Evolutionary conservation across 2,329 filamentous ascomycete species (phyloP).

Genomic region (Neurospora sp.): DNA sequence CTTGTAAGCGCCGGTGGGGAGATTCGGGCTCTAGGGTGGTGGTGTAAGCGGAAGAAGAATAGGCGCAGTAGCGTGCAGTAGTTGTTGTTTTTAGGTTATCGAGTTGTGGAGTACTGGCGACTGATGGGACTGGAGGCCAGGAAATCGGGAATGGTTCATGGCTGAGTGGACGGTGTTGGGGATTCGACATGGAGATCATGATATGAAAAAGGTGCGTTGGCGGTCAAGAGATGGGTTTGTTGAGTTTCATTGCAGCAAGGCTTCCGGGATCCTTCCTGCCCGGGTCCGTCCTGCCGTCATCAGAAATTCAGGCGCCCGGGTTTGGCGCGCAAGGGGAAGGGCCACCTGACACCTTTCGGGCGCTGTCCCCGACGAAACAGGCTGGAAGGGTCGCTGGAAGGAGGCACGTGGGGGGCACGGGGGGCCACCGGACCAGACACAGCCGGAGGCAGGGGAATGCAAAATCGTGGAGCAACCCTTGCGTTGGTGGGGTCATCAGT

Average conservation of each 20-base stretch:
- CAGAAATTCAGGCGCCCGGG: neutral
- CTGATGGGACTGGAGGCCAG: neutral
- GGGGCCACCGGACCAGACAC: neutral
- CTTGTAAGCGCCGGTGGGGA: neutral
- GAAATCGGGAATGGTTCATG: neutral
- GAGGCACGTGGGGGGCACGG: neutral
- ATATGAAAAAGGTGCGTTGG: neutral
- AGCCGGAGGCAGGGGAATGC: neutral
- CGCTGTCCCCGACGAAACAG: neutral
- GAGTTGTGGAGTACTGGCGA: neutral
- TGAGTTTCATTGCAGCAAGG: neutral
- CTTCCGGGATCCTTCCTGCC: neutral
- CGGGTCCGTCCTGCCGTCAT: neutral
- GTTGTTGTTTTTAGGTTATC: neutral
- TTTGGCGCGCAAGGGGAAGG: slow-evolving; percentile 1
- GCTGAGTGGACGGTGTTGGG: neutral
- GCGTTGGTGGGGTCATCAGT: slow-evolving; percentile 1
- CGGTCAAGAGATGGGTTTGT: neutral
- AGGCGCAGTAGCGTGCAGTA: neutral
- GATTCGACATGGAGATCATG: neutral
- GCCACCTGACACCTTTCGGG: slow-evolving; percentile 7
- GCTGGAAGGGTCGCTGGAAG: slow-evolving; percentile 1
- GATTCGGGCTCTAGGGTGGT: neutral
- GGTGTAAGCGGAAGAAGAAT: neutral
- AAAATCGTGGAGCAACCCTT: slow-evolving; percentile 8